phyloP scores from a whole-genome alignment of 2,329 filamentous ascomycete genomes.

The Ascochyta rabiei region DNA sequence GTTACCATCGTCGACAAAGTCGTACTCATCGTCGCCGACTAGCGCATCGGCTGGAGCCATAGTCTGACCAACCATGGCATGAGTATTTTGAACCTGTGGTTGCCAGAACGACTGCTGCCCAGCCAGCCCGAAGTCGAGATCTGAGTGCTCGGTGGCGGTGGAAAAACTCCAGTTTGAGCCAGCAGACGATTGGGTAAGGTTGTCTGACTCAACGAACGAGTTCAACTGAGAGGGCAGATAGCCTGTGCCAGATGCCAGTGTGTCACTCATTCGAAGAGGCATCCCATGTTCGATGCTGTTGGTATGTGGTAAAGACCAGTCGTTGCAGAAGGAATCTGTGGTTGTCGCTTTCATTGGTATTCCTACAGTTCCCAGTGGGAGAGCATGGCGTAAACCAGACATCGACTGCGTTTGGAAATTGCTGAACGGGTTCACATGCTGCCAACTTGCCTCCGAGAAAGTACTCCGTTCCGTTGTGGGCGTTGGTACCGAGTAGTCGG shows the following conservation, averaged over 20 bases:
- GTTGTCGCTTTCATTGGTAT: conserved; percentile 11
- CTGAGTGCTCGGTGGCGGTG: conserved; percentile 4
- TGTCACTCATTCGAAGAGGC: conserved; percentile 4
- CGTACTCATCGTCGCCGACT: conserved; percentile 20
- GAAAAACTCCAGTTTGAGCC: conserved; percentile 14
- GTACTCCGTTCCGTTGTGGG: conserved; percentile 37
- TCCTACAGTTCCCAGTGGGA: conserved; percentile 9
- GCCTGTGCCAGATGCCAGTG: neutral
- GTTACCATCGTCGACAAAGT: conserved; percentile 1
- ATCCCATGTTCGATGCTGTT: conserved; percentile 4
- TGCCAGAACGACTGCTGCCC: conserved; percentile 12
- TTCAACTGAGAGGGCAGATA: conserved; percentile 11
- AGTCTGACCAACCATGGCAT: conserved; percentile 3
- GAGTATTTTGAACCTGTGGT: neutral
- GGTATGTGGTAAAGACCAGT: conserved; percentile 7
- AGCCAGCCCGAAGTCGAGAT: conserved; percentile 4
- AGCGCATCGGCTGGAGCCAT: conserved; percentile 23
- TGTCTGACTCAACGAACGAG: conserved; percentile 1
- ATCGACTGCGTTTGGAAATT: conserved; percentile 21
- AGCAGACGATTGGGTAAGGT: conserved; percentile 2
- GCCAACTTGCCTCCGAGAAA: conserved; percentile 29
- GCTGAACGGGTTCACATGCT: conserved; percentile 24
- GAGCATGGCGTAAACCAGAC: conserved; percentile 22
- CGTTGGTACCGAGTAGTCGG: conserved; percentile 35
- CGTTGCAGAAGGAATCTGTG: conserved; percentile 9